Percentiles rank a stretch among this genome's conserved stretches.
Evolutionary conservation across 176 grass and related monocot genomes (phyloP).

Genomic region (Poa pratensis): DNA sequence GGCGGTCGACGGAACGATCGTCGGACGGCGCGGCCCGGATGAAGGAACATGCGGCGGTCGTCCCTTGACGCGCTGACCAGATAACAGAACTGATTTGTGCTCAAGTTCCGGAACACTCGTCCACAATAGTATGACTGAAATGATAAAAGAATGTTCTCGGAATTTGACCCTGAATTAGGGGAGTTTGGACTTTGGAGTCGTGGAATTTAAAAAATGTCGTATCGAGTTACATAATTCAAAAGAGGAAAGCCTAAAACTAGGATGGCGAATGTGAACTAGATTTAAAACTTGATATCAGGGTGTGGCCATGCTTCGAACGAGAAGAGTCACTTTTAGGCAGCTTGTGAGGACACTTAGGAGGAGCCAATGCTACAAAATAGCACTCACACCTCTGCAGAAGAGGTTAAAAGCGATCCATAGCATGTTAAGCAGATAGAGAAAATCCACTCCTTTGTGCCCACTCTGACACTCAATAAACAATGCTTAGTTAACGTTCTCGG

Average conservation of each 20-base stretch:
- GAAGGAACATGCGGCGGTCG: slow-evolving; percentile 10
- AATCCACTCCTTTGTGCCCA: no score
- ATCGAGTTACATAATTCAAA: not conserved
- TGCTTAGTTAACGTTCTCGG: no score
- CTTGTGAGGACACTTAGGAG: no score
- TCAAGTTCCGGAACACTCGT: not conserved
- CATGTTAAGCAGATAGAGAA: no score
- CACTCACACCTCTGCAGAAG: no score
- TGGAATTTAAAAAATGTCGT: not conserved
- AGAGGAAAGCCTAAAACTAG: not conserved
- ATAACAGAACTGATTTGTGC: not conserved
- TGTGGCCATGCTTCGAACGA: no score
- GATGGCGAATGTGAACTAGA: no score
- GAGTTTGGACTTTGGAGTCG: not conserved
- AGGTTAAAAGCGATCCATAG: no score
- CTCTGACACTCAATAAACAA: no score
- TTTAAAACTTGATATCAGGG: no score
- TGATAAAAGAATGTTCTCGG: not conserved
- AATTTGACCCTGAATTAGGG: not conserved
- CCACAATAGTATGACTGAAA: not conserved
- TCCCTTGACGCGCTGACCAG: not conserved
- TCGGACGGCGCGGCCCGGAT: not conserved
- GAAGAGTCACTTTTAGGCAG: no score
- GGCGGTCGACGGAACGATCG: not conserved
- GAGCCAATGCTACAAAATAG: no score